A percentile compares a stretch with the other conserved stretches of the same genome.
Conservation (phyloP, 1,139 yeast species). For the Tardiomyces blankii region DNA sequence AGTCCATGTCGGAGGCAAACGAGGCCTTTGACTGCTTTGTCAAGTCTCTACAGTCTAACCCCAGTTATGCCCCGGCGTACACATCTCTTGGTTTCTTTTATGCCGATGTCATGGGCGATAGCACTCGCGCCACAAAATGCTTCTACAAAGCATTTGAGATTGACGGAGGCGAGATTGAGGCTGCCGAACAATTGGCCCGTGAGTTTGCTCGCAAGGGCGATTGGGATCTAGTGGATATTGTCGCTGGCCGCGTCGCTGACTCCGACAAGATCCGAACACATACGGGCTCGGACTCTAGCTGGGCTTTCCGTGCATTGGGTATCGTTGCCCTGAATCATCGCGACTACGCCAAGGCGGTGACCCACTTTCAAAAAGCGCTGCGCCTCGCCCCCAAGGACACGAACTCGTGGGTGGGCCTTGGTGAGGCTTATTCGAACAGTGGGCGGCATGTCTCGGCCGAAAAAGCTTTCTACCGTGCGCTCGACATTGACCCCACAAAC, state of each 20-base stretch:
- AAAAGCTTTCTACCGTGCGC: conserved; percentile 66
- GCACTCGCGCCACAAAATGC: conserved; percentile 68
- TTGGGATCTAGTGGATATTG: conserved; percentile 77
- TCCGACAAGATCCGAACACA: conserved; percentile 4
- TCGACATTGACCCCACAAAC: conserved; percentile 37
- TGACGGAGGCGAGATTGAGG: conserved; percentile 60
- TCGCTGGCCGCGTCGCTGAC: conserved; percentile 51
- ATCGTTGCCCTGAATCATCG: conserved; percentile 62
- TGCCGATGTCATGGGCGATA: conserved; percentile 44
- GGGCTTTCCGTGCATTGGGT: conserved; percentile 90
- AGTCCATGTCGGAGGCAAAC: conserved; percentile 10
- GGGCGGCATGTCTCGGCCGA: conserved; percentile 83
- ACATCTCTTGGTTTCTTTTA: conserved; percentile 72
- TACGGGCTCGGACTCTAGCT: conserved; percentile 31
- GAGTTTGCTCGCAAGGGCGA: conserved; percentile 56
- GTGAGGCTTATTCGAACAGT: conserved; percentile 80
- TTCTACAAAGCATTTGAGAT: conserved; percentile 84
- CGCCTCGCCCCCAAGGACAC: conserved; percentile 55
- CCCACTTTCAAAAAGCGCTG: conserved; percentile 79
- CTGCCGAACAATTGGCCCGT: conserved; percentile 64
- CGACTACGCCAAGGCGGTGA: conserved; percentile 71
- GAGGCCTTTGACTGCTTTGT: conserved; percentile 45
- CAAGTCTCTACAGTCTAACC: conserved; percentile 50
- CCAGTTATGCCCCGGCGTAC: conserved; percentile 63
- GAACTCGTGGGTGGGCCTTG: conserved; percentile 86